Evolutionary conservation across 2,329 filamentous ascomycete genomes (phyloP).

Genomic region (Metarhizium anisopliae): DNA sequence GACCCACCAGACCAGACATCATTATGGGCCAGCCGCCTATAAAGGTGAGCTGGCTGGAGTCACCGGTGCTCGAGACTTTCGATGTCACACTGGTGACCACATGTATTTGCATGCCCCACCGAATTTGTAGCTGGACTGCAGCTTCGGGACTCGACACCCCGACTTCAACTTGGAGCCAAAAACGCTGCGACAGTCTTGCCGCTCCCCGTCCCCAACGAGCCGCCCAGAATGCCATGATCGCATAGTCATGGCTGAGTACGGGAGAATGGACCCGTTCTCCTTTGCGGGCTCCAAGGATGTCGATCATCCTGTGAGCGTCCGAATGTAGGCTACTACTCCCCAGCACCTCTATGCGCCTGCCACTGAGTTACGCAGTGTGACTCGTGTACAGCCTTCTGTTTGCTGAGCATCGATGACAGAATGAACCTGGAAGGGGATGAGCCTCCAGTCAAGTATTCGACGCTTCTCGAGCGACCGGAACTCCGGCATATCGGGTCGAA

Average conservation of each 20-base stretch:
- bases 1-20: no score
- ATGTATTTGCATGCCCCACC: no score
- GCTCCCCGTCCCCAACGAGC: neutral
- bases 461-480: slow-evolving; percentile 67
- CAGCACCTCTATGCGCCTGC: neutral
- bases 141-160: no score
- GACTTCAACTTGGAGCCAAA: neutral
- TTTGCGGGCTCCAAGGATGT: slow-evolving; percentile 86
- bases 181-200: neutral
- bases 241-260: slow-evolving; percentile 27
- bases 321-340: slow-evolving; percentile 39
- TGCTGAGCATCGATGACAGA: slow-evolving; percentile 21
- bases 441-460: slow-evolving; percentile 44
- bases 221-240: slow-evolving; percentile 19
- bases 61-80: no score
- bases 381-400: neutral
- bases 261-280: slow-evolving; percentile 84
- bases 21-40: no score
- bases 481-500: slow-evolving; percentile 84
- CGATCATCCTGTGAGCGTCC: slow-evolving; percentile 60
- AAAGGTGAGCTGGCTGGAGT: no score
- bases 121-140: no score
- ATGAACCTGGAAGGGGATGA: slow-evolving; percentile 40
- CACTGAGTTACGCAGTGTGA: neutral
- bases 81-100: no score